Evolutionary conservation across 257 asterid species (phyloP).

Genomic region (Coffea eugenioides): DNA sequence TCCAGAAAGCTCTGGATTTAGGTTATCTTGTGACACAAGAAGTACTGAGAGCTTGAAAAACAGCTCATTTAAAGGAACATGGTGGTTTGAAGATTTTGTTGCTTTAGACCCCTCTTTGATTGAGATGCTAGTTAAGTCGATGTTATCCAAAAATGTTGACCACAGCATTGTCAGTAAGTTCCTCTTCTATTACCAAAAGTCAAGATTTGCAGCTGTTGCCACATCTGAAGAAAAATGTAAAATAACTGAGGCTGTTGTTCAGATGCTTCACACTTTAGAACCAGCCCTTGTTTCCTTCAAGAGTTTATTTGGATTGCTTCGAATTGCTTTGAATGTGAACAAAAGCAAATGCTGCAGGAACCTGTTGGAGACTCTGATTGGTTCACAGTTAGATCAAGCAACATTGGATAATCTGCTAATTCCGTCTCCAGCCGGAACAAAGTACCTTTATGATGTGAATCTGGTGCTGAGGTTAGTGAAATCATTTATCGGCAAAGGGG

Average conservation of each 20-base stretch:
- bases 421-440: slow-evolving; percentile 52
- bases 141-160: slow-evolving; percentile 51
- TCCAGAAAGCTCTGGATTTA: slow-evolving; percentile 59
- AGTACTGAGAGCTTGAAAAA: slow-evolving; percentile 75
- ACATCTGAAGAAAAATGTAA: slow-evolving; percentile 37
- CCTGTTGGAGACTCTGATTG: slow-evolving; percentile 66
- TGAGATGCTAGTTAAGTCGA: slow-evolving; percentile 37
- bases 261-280: slow-evolving; percentile 59
- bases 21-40: slow-evolving; percentile 67
- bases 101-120: slow-evolving; percentile 31
- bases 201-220: slow-evolving; percentile 40
- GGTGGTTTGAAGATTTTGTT: slow-evolving; percentile 88
- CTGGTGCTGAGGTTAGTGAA: slow-evolving; percentile 59
- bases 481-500: slow-evolving; percentile 58
- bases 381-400: slow-evolving; percentile 61
- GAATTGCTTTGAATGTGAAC: slow-evolving; percentile 39
- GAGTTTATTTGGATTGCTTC: slow-evolving; percentile 61
- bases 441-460: slow-evolving; percentile 66
- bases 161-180: slow-evolving; percentile 55
- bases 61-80: slow-evolving; percentile 40
- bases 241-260: slow-evolving; percentile 48
- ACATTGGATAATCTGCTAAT: slow-evolving; percentile 66
- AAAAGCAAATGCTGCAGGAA: slow-evolving; percentile 38
- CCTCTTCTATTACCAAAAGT: slow-evolving; percentile 66
- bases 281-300: slow-evolving; percentile 45